Evolutionary conservation across 345 rosid species (phyloP).

Genomic region (Moricandia moricandioides): DNA sequence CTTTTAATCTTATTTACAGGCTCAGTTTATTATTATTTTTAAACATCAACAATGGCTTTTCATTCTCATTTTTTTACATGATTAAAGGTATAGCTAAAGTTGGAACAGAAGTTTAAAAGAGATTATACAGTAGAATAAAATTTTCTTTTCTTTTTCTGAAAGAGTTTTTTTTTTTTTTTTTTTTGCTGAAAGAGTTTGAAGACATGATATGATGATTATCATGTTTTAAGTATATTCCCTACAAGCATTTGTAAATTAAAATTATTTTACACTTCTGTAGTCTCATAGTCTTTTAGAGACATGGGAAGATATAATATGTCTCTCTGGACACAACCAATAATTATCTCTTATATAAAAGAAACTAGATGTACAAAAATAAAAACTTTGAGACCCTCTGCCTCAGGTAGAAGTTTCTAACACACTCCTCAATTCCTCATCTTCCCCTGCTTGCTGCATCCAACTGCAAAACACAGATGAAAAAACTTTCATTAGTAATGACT

Average conservation of each 20-base stretch:
- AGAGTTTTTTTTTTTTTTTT: conserved; percentile 1
- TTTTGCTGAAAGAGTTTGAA: neutral
- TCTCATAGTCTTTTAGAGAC: conserved; percentile 15
- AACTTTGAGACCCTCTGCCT: conserved; percentile 8
- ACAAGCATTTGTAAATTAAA: neutral
- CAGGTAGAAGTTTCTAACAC: neutral
- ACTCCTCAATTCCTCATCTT: conserved; percentile 28
- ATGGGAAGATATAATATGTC: neutral
- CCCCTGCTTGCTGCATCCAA: conserved; percentile 35
- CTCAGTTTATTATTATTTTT: neutral
- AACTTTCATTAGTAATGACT: neutral
- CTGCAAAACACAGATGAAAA: conserved; percentile 20
- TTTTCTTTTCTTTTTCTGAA: neutral
- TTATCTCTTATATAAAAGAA: conserved; percentile 21
- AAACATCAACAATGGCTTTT: neutral
- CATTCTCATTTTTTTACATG: conserved; percentile 25
- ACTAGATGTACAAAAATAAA: conserved; percentile 28
- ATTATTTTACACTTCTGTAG: neutral
- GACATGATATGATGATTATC: conserved; percentile 10
- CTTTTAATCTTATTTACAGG: conserved; percentile 10
- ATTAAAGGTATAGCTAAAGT: conserved; percentile 24
- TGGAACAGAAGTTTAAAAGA: neutral
- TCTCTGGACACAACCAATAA: conserved; percentile 20
- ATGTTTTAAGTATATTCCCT: conserved; percentile 1
- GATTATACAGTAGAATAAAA: conserved; percentile 20